Base-by-base conservation (phyloP, 345 rosid species). In the Isatis tinctoria region DNA sequence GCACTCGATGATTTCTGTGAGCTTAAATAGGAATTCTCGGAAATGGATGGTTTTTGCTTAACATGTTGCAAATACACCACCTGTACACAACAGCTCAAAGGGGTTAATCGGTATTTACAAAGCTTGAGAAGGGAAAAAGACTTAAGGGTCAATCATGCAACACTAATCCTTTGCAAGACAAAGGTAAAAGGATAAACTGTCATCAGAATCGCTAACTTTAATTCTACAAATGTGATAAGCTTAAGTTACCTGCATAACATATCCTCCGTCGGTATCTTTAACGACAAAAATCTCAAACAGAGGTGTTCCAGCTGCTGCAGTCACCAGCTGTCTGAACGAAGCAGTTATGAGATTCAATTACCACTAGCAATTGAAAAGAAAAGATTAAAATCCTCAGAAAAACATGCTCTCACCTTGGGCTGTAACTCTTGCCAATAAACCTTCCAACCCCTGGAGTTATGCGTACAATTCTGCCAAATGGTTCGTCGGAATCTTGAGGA, bases 251-350 rank as follows among this genome's bases (percentile, higher is more conserved):
- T 91, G 90, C 96, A 86, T 91, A 58, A 74, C 79, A 73, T 90
- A 91, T 58, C 80, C 77, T 60, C 82, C 93, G 12, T 83, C 86
- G 33, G 74, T 78, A 65, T 90, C 89, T 84, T 86, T 91, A 76
- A 87, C 93, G 73, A 91, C 89, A 64, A 88, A 94, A 81, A 94
- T 87, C 83, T 94, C 98, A 81, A 91, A 94, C n/a, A 94, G 77
- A 17, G 93, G 97, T 74, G 88, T 87, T 78, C 98, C 98, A 72
- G 92, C 83, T 62, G 92, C 86, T 75, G 85, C 84, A 74, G 86
- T 83, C 67, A 83, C 86, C 86, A 94, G 79, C 81, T 94, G 96
- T 82, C 98, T 94, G 92, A 65, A 83, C 36, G 68, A 82, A 83
- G 67, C 28, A 68, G 65, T 74, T 7, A 58, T 11, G 75, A 24